These are phyloP conservation scores for Cladosporium sp. DNA, from an alignment of 2,329 filamentous ascomycete genomes.

Conservation along the genomic window DNA sequence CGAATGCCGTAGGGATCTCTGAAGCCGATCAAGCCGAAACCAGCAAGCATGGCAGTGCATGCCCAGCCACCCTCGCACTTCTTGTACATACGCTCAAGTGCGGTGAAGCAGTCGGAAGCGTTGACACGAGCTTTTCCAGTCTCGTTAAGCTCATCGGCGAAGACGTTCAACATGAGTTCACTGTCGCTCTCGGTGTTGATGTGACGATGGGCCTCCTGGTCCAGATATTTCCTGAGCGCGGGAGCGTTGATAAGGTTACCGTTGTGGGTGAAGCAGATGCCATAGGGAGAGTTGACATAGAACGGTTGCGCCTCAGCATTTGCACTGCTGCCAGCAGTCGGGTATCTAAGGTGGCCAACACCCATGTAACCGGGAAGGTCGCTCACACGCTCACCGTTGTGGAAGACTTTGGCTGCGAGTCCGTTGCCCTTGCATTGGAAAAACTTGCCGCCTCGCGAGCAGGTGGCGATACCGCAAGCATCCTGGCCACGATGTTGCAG, in stretches of 20 bases:
- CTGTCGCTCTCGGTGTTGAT: conserved; percentile 89
- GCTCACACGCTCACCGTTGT: conserved; percentile 68
- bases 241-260: conserved; percentile 81
- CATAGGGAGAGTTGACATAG: conserved; percentile 82
- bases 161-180: conserved; percentile 84
- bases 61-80: conserved; percentile 72
- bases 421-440: conserved; percentile 90
- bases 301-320: conserved; percentile 90
- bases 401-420: conserved; percentile 79
- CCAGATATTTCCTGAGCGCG: conserved; percentile 66
- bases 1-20: conserved; percentile 78
- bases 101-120: conserved; percentile 69
- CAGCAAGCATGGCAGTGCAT: conserved; percentile 75
- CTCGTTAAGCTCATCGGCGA: conserved; percentile 75
- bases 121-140: conserved; percentile 79
- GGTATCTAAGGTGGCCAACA: conserved; percentile 81
- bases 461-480: conserved; percentile 79
- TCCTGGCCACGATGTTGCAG: conserved; percentile 70
- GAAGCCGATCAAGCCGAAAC: conserved; percentile 77
- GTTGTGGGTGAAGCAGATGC: conserved; percentile 77
- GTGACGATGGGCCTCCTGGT: conserved; percentile 74
- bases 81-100: conserved; percentile 67
- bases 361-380: conserved; percentile 84
- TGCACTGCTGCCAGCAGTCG: conserved; percentile 77
- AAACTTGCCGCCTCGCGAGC: conserved; percentile 70